phyloP scores from a whole-genome alignment of 805 yeast species.

The Wickerhamiella slavikovae region DNA sequence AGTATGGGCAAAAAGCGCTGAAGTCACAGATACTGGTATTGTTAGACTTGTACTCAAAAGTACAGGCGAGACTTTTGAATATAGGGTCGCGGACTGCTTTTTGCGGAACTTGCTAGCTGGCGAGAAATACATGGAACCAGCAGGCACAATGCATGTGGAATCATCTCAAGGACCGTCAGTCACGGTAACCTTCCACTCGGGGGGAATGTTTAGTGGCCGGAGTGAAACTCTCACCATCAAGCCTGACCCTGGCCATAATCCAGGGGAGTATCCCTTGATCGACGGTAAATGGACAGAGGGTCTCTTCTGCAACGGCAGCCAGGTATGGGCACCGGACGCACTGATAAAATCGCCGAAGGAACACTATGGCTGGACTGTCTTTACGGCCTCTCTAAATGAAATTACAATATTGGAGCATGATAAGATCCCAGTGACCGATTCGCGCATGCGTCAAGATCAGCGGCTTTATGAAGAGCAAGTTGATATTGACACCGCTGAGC shows the following conservation, averaged over 20 bases:
- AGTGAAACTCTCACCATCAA: constrained; percentile 36
- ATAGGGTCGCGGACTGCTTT: constrained; percentile 67
- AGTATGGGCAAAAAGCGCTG: constrained; percentile 89
- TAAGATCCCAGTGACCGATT: constrained; percentile 62
- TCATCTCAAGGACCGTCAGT: constrained; percentile 54
- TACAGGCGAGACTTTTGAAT: constrained; percentile 52
- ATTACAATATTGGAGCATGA: constrained; percentile 50
- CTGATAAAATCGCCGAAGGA: constrained; percentile 34
- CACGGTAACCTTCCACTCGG: constrained; percentile 50
- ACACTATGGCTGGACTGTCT: constrained; percentile 73
- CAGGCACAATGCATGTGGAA: constrained; percentile 40
- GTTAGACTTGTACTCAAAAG: constrained; percentile 33
- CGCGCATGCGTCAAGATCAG: constrained; percentile 79
- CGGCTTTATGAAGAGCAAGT: constrained; percentile 43
- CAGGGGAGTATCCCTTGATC: too few relatives aligned
- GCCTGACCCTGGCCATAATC: constrained; percentile 16
- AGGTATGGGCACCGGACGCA: constrained; percentile 53
- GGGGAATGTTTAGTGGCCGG: constrained; percentile 73
- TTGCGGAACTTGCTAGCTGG: constrained; percentile 83
- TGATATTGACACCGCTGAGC: constrained; percentile 50
- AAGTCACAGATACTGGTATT: constrained; percentile 55
- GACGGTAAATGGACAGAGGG: constrained; percentile 71
- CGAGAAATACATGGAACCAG: constrained; percentile 82
- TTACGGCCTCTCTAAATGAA: constrained; percentile 64
- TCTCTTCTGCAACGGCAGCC: constrained; percentile 2